A percentile compares a stretch with the other conserved stretches of the same genome.
These are phyloP conservation scores for Ilyonectria mors-panacis DNA, from an alignment of 2,329 filamentous ascomycete species.

Conservation along the genomic window DNA sequence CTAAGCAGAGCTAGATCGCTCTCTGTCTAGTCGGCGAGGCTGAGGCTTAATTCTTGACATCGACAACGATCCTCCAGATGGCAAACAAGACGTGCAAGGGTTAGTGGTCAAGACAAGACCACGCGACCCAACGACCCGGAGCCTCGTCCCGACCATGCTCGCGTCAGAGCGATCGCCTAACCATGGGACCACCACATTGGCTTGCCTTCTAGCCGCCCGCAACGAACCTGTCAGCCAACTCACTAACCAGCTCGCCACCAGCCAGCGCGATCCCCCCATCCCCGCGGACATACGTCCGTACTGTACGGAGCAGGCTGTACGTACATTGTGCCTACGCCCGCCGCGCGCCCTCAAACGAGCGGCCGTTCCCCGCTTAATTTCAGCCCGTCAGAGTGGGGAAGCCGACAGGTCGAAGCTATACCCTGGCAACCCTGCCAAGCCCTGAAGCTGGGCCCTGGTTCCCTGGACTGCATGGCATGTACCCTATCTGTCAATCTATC, in stretches of 20 bases:
- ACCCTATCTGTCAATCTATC: constrained; percentile 15
- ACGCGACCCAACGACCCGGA: constrained; percentile 3
- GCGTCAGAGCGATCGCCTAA: constrained; percentile 5
- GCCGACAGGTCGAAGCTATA: constrained; percentile 18
- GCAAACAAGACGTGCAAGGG: not conserved
- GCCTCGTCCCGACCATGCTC: not conserved
- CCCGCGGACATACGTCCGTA: not conserved
- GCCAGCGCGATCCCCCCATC: not conserved
- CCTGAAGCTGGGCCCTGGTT: constrained; percentile 24
- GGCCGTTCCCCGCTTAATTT: constrained; percentile 45
- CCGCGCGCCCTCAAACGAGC: constrained; percentile 47
- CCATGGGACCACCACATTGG: constrained; percentile 8
- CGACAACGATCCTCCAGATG: not conserved
- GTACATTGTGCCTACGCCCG: constrained; percentile 7
- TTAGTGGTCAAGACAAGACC: not conserved
- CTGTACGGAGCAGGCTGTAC: not conserved
- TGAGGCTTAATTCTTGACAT: constrained; percentile 8
- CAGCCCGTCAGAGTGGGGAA: constrained; percentile 42
- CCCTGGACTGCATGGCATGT: constrained; percentile 14
- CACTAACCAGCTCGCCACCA: constrained; percentile 1
- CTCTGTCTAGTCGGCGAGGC: constrained; percentile 13
- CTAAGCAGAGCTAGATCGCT: not conserved
- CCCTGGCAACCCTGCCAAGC: constrained; percentile 15
- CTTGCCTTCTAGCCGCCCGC: not conserved
- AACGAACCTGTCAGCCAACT: not conserved